Base-by-base conservation (phyloP, 352 stramenopile species). In the Phytophthora podocarpi region DNA sequence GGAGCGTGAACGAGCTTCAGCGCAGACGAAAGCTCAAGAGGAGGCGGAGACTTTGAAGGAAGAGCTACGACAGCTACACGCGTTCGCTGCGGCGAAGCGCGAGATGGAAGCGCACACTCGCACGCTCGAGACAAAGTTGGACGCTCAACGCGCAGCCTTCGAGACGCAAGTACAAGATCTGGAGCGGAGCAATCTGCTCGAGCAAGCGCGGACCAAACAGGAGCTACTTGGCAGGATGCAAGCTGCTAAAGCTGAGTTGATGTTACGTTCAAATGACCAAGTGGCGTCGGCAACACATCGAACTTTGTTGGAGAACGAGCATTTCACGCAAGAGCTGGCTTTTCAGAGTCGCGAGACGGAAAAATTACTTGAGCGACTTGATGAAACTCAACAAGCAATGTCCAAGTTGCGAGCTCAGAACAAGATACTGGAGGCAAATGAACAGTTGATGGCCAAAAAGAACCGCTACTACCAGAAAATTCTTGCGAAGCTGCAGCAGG, bases 231-330 rank as follows among this genome's bases (percentile, higher is more conserved):
- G 56, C 5, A 63, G 70, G 31, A 76, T 85, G 64, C 68, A 77
- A 28, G 71, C 74, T 40, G 78, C 77, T 7, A 87, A 88, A 46
- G 56, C 85, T 13, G 81, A 76, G 30, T 53, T 93, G 5, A 50
- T 90, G 42, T 36, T 69, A 16, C 70, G 76, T 16, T 90, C 82
- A 0, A 82, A 90, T 12, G 80, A 85, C 23, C 83, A 95, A 60
- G 64, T 90, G 3, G 74, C 77, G 20, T 85, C 80, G 5, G 80
- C 81, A 1, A 93, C 82, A 5, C 87, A 91, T 62, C 80, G 86
- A 35, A 93, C 78, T 21, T 86, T 93, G 70, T 71, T 91, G 49
- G 86, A 95, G 47, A 93, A 91, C 48, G 86, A 86, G 35, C 82
- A 91, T 40, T 80, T 87, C 31, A 84, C 87, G 15, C 74, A 89